phyloP scores from a whole-genome alignment of 306 rosid species.

The Castanea crenata region DNA sequence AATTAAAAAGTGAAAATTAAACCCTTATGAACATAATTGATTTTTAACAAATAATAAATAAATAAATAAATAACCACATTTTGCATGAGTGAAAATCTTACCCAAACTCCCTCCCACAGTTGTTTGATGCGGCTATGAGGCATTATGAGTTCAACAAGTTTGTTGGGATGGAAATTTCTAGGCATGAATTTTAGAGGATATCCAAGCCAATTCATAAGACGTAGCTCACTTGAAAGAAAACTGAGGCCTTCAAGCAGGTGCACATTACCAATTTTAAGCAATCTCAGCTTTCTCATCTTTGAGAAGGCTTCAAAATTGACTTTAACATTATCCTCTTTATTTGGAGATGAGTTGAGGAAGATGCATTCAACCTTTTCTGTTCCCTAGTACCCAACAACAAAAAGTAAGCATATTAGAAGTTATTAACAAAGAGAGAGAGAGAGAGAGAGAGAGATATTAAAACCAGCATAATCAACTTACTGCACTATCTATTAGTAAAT shows the following conservation, averaged over 20 bases:
- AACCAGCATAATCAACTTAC: neutral
- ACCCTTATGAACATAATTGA: neutral
- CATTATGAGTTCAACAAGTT: conserved; percentile 20
- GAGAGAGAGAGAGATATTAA: neutral
- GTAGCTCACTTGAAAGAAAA: conserved; percentile 6
- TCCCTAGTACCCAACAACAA: conserved; percentile 12
- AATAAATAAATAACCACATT: too few species aligned
- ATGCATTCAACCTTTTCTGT: conserved; percentile 22
- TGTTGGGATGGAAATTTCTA: neutral
- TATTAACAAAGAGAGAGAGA: neutral
- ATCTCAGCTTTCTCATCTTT: conserved; percentile 10
- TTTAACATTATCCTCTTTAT: neutral
- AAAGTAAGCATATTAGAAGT: neutral
- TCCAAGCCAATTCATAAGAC: conserved; percentile 18
- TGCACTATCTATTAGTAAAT: neutral
- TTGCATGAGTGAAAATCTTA: neutral
- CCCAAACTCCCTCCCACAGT: conserved; percentile 28
- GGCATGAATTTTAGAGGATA: conserved; percentile 34
- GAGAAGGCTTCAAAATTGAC: conserved; percentile 3
- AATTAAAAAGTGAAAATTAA: neutral
- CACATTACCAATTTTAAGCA: conserved; percentile 8
- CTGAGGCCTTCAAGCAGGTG: neutral
- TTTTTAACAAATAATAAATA: neutral
- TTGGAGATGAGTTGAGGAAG: neutral
- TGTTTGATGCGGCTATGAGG: conserved; percentile 1